Evolutionary conservation across 2,329 filamentous ascomycete species (phyloP).

Genomic region (Didymella segeticola): DNA sequence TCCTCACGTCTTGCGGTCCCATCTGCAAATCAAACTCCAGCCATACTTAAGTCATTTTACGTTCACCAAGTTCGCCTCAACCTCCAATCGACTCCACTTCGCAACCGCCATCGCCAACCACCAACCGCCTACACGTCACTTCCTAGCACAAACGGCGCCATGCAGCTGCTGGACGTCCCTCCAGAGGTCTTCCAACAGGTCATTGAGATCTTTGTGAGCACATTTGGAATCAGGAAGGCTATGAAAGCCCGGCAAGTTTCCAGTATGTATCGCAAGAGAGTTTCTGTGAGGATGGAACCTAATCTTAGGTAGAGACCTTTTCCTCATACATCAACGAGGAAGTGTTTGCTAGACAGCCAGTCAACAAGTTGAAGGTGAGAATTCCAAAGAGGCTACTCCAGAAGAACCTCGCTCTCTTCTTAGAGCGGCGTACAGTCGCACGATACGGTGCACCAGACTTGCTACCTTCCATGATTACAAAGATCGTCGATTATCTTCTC

Average conservation of each 20-base stretch:
- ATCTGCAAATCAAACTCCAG: too few species aligned
- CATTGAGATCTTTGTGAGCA: neutral
- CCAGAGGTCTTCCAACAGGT: conserved; percentile 8
- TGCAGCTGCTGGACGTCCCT: conserved; percentile 6
- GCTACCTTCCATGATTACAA: neutral
- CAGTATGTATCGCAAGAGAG: too few species aligned
- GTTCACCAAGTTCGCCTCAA: too few species aligned
- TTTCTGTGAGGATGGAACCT: neutral
- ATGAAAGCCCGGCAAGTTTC: neutral
- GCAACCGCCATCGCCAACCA: neutral
- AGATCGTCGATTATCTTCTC: neutral
- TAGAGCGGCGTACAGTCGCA: neutral
- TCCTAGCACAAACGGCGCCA: neutral
- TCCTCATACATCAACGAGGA: conserved; percentile 2
- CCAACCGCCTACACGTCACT: neutral
- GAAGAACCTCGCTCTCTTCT: conserved; percentile 2
- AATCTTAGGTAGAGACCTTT: neutral
- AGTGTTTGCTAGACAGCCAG: neutral
- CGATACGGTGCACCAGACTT: neutral
- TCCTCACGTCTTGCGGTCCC: too few species aligned
- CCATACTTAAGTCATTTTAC: too few species aligned
- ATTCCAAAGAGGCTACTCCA: neutral
- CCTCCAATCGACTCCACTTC: too few species aligned
- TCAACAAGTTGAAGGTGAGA: neutral
- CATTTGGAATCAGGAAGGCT: neutral